Conservation (phyloP, 768 basidiomycete genomes). For the Amanita exitialis region DNA sequence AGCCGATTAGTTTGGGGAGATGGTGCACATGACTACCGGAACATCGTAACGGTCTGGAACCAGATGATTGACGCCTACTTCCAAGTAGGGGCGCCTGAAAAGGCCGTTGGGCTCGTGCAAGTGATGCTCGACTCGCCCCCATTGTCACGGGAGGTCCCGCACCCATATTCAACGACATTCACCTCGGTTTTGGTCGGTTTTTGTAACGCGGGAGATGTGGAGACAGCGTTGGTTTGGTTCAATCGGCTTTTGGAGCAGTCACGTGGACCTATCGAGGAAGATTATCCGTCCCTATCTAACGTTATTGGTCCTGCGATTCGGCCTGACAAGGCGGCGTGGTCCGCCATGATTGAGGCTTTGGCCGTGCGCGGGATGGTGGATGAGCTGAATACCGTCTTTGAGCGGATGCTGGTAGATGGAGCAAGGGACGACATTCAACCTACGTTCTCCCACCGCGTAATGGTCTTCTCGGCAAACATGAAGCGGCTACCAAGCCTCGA, state of each 20-base stretch:
- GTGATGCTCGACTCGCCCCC: conserved; percentile 50
- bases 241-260: conserved; percentile 43
- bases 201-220: conserved; percentile 45
- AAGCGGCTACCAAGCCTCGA: not conserved
- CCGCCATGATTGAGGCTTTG: conserved; percentile 47
- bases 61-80: conserved; percentile 72
- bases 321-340: conserved; percentile 49
- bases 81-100: conserved; percentile 46
- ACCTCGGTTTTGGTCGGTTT: conserved; percentile 58
- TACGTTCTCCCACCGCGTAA: conserved; percentile 25
- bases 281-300: conserved; percentile 26
- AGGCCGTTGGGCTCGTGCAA: conserved; percentile 57
- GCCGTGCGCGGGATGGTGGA: conserved; percentile 34
- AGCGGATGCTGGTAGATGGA: conserved; percentile 24
- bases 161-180: conserved; percentile 55
- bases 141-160: conserved; percentile 24
- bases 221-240: conserved; percentile 65
- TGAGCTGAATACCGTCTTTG: conserved; percentile 48
- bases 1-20: not conserved
- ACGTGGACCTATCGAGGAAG: conserved; percentile 11
- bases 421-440: conserved; percentile 23
- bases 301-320: conserved; percentile 24
- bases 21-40: not conserved
- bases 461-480: conserved; percentile 32
- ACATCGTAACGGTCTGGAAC: conserved; percentile 41